phyloP scores from a whole-genome alignment of 805 yeast genomes.

The Isabelozyma heimii region DNA sequence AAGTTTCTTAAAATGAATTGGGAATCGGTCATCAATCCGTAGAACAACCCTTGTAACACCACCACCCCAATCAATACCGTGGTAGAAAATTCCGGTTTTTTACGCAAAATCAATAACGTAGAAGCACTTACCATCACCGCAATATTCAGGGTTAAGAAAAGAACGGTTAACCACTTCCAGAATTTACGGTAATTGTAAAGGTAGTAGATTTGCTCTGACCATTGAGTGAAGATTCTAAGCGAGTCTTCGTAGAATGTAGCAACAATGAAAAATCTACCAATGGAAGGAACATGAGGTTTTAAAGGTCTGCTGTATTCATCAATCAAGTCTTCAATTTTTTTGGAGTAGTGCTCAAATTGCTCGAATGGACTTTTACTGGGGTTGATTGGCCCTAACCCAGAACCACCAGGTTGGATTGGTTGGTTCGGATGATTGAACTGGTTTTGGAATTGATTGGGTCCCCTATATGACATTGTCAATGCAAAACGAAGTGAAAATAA shows the following conservation, averaged over 20 bases:
- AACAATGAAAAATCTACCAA: slow-evolving; percentile 87
- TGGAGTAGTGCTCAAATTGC: slow-evolving; percentile 50
- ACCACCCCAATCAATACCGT: slow-evolving; percentile 68
- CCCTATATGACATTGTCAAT: slow-evolving; percentile 39
- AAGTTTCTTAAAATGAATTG: slow-evolving; percentile 82
- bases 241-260: slow-evolving; percentile 94
- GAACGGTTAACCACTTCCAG: slow-evolving; percentile 72
- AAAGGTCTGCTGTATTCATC: slow-evolving; percentile 50
- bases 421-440: slow-evolving; percentile 18
- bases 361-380: slow-evolving; percentile 25
- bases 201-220: slow-evolving; percentile 88
- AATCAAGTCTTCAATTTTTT: slow-evolving; percentile 52
- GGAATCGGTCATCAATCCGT: slow-evolving; percentile 80
- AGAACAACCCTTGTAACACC: slow-evolving; percentile 78
- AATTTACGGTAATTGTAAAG: slow-evolving; percentile 75
- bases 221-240: slow-evolving; percentile 76
- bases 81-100: slow-evolving; percentile 68
- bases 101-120: slow-evolving; percentile 64
- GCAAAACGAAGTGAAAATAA: not conserved
- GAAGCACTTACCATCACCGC: slow-evolving; percentile 73
- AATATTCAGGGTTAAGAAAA: slow-evolving; percentile 65
- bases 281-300: slow-evolving; percentile 77
- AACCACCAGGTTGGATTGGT: slow-evolving; percentile 5
- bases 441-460: slow-evolving; percentile 41
- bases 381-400: slow-evolving; percentile 22